Percentiles rank a stretch among this genome's conserved stretches.
These are phyloP conservation scores for Clitopilus passeckerianus DNA, from an alignment of 768 basidiomycete genomes.

Conservation along the genomic window DNA sequence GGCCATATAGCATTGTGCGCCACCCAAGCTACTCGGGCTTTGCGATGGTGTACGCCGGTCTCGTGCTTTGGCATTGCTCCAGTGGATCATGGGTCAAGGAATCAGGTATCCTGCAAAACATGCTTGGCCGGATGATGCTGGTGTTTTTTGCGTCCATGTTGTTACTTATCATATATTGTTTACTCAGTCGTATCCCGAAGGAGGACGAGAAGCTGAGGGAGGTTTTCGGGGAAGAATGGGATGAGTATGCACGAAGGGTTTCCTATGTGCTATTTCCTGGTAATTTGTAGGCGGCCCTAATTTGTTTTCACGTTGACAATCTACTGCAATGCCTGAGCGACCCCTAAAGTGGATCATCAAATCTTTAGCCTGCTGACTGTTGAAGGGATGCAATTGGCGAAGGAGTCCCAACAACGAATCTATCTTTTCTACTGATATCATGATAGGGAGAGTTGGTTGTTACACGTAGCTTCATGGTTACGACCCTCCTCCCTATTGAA, in stretches of 20 bases:
- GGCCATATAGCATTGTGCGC: constrained; percentile 25
- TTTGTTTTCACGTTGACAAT: constrained; percentile 8
- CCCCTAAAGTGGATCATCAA: too few species aligned
- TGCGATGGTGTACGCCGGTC: constrained; percentile 8
- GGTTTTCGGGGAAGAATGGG: constrained; percentile 26
- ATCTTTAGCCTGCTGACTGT: too few species aligned
- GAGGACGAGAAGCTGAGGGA: constrained; percentile 22
- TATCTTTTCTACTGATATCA: too few species aligned
- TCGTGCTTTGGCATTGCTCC: constrained; percentile 5
- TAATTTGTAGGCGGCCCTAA: constrained; percentile 5
- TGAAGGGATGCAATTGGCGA: too few species aligned
- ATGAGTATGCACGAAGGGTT: constrained; percentile 18
- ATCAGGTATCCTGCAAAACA: constrained; percentile 10
- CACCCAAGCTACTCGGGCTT: constrained; percentile 27
- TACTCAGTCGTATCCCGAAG: constrained; percentile 14
- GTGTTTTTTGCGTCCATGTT: constrained; percentile 7
- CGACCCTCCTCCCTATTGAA: too few species aligned
- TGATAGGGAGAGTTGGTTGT: too few species aligned
- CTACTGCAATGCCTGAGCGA: too few species aligned
- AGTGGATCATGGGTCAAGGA: constrained; percentile 10
- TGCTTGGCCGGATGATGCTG: constrained; percentile 10
- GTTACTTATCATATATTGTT: neutral
- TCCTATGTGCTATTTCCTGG: constrained; percentile 23
- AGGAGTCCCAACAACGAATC: too few species aligned
- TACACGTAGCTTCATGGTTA: too few species aligned